A percentile compares a stretch with the other conserved stretches of the same genome.
Conservation (phyloP, 2,329 filamentous ascomycete species). For the Aspergillaceae sp. region DNA sequence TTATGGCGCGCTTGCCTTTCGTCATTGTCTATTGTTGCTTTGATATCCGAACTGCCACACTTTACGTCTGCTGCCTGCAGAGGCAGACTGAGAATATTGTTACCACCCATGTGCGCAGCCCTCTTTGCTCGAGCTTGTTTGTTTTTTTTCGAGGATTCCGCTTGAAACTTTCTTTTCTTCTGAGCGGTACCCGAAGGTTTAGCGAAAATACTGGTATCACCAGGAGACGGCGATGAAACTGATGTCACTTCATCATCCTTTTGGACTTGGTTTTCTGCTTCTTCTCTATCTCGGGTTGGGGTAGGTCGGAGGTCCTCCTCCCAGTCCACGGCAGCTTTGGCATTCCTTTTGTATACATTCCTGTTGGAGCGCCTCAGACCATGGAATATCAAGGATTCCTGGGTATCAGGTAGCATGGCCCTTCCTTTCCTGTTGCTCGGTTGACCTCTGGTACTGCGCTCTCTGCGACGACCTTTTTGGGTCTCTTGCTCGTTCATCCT, state of each 20-base stretch:
- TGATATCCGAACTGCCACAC: no score
- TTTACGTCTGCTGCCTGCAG: no score
- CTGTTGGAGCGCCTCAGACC: slow-evolving; percentile 8
- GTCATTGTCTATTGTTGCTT: neutral
- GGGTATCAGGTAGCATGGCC: slow-evolving; percentile 5
- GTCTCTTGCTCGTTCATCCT: neutral
- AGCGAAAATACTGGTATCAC: slow-evolving; percentile 1
- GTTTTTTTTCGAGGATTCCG: neutral
- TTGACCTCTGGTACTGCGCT: neutral
- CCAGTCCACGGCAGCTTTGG: slow-evolving; percentile 19
- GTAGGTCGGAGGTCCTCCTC: slow-evolving; percentile 23
- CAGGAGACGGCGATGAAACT: slow-evolving; percentile 9
- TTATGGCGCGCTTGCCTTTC: neutral
- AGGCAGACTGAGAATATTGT: no score
- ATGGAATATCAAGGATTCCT: slow-evolving; percentile 11
- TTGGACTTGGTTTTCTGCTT: slow-evolving; percentile 1
- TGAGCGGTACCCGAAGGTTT: neutral
- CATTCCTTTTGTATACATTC: slow-evolving; percentile 10
- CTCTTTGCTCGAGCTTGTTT: neutral
- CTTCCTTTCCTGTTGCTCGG: slow-evolving; percentile 1
- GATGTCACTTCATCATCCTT: slow-evolving; percentile 6
- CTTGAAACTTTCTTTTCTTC: neutral
- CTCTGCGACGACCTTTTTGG: neutral
- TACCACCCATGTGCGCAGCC: no score
- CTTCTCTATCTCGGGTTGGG: slow-evolving; percentile 16